Percentiles rank a stretch among this genome's conserved stretches.
Evolutionary conservation across 371 early-diverging fungal species (phyloP).

Genomic region (Lichtheimia hyalospora): DNA sequence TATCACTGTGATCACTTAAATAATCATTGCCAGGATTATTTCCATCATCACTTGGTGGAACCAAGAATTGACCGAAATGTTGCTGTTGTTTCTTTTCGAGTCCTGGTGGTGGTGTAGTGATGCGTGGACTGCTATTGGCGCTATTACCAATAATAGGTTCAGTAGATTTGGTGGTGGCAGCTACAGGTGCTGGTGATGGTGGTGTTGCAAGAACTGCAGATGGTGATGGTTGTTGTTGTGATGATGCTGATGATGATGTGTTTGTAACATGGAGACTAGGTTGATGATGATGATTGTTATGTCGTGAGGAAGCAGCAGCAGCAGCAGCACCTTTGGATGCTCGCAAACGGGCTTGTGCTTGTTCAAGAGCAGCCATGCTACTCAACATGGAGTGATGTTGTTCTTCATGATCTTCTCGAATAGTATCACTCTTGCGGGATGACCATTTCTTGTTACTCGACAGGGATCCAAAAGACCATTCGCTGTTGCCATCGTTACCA

Average conservation of each 20-base stretch:
- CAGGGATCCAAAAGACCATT: slow-evolving; percentile 36
- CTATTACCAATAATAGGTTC: neutral
- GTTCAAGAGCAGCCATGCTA: slow-evolving; percentile 31
- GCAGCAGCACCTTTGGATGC: neutral
- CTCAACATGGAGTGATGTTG: slow-evolving; percentile 4
- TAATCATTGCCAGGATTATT: slow-evolving; percentile 40
- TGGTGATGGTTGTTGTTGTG: neutral
- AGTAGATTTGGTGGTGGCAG: no score
- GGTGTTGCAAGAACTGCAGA: no score
- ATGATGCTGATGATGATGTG: neutral
- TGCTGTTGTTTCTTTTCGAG: slow-evolving; percentile 6
- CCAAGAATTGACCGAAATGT: slow-evolving; percentile 22
- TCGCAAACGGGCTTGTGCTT: slow-evolving; percentile 38
- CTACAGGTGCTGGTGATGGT: no score
- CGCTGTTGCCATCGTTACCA: neutral
- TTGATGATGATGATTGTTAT: neutral
- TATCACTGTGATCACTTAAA: slow-evolving; percentile 58
- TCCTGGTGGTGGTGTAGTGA: slow-evolving; percentile 2
- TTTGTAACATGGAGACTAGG: no score
- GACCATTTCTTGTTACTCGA: slow-evolving; percentile 19
- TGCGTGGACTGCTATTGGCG: neutral
- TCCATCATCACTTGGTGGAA: slow-evolving; percentile 30
- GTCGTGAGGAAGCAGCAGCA: slow-evolving; percentile 8
- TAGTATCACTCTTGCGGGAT: slow-evolving; percentile 18
- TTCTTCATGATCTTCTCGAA: slow-evolving; percentile 19